These are phyloP conservation scores for Spergularia azorica DNA, from an alignment of 179 eudicot genomes.

Conservation along the genomic window DNA sequence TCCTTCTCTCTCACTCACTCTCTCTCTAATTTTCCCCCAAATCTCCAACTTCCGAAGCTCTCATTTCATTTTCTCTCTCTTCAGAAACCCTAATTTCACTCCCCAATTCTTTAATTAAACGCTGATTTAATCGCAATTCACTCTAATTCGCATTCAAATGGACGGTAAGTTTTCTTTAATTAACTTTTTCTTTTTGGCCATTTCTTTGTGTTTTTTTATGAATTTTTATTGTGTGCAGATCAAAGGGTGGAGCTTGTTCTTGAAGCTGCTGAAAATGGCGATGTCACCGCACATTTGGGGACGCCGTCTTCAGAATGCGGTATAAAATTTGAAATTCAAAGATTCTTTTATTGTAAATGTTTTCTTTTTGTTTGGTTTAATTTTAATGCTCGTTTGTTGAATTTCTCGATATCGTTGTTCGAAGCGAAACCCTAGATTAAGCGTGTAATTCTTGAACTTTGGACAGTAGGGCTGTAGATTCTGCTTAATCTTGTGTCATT, in stretches of 20 bases:
- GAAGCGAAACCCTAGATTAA: constrained; percentile 19
- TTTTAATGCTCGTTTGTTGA: background rate
- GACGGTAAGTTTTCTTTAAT: constrained; percentile 14
- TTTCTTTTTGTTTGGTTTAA: background rate
- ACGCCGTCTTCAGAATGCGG: constrained; percentile 27
- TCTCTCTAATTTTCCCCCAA: background rate
- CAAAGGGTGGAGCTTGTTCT: constrained; percentile 15
- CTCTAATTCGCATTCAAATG: constrained; percentile 20
- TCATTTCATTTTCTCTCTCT: constrained; percentile 5
- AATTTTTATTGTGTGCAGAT: background rate
- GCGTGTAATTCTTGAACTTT: background rate
- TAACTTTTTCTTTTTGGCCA: too few species aligned
- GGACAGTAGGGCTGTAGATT: too few species aligned
- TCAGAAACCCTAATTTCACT: background rate
- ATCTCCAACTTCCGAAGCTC: constrained; percentile 3
- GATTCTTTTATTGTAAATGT: background rate
- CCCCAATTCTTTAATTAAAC: background rate
- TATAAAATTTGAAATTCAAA: background rate
- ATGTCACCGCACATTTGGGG: background rate
- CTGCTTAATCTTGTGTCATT: too few species aligned
- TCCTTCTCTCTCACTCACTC: background rate
- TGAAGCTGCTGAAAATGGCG: constrained; percentile 6
- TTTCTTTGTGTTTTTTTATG: background rate
- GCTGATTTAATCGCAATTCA: background rate
- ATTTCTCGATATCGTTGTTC: background rate